Base-by-base conservation (phyloP, 2,329 filamentous ascomycete species). In the Aureobasidium sp. region DNA sequence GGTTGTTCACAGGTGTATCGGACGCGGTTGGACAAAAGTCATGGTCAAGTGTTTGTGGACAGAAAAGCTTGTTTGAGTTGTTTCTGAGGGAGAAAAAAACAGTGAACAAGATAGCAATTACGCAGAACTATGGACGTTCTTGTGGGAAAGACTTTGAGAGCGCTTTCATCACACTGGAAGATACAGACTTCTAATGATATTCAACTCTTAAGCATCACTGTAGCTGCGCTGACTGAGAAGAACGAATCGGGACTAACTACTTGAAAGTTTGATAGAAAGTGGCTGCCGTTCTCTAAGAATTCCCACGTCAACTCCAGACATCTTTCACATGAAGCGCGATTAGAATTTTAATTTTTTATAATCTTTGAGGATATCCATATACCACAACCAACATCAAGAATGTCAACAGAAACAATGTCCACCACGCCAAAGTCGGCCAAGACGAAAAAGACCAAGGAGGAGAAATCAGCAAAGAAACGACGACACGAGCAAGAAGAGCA, bases 391-490 rank as follows among this genome's bases (percentile, higher is more conserved):
- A 41, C 35, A 32, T 8, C 24, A 11, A 57, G 30, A 27, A 64
- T 64, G 62, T 59, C 61, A 10, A 53, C 56, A 19, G 57, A 59
- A 30, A 38, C 37, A n/a, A 54, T 49, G 32, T 56, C 57, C 16
- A 35, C 14, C 44, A 48, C 44, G 19, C 40, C 56, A 12, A 55
- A 48, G 5, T 39, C 56, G 21, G 67, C 68, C 50, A 65, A 65
- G 48, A 67, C 70, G 49, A 69, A 70, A 54, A 69, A 72, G 51
- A 49, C 53, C 34, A 75, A 72, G 60, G 71, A 70, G 55, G 61
- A 60, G 42, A 62, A 64, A 53, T 56, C 55, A 35, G 58, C 62
- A 49, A 65, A 64, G 53, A 64, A 64, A 56, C 58, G 60, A 48
- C 35, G 48, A 32, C 48, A 51, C 37, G 40, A 44, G 19, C 40